Evolutionary conservation across 345 rosid genomes (phyloP), one percentile per base, ranked within the genome.

Genomic region (Syzygium jambos): DNA sequence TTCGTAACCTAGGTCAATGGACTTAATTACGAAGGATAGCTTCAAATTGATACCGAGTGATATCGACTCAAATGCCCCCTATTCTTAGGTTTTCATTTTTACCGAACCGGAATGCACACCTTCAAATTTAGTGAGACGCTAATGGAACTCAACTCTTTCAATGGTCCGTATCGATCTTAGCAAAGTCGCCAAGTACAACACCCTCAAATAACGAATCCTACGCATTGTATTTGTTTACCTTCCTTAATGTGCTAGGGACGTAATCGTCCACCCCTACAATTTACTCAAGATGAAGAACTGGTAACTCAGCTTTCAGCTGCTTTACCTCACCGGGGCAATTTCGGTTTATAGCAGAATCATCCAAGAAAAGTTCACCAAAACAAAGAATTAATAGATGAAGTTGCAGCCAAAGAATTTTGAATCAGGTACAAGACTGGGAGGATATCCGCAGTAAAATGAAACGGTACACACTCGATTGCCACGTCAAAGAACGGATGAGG

Each of bases 11-110:
- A 3, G 30, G 68, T 5, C 7, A 7, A 59, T 12, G 41, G 30
- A 65, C 77, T 65, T 65, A 15, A 65, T 29, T 15, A 14, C 41
- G 78, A 68, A 30, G 22, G 11, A 4, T 19, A 9, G 78, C 78
- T 34, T 2, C 78, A 4, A 68, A 68, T 68, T 2, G 1, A 34
- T 4, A 2, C 46, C 25, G 21, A 4, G 23, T 3, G 46, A 9
- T 4, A 17, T 2, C 46, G 0, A 34, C 3, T 68, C 0, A 0
- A 16, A 17, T 16, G 46, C 78, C 46, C 0, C 0, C 73, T 29
- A 0, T 9, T 14, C 23, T 17, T 30, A 16, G 17, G 43, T 30
- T 30, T 8, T 16, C 3, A 7, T 30, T 30, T 59, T 65, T 30
- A 65, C 23, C 9, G 23, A 65, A 16, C 7, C 16, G 38, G 17